Conservation (phyloP, 1,284 basidiomycete genomes). For the Neolentinus lepideus region DNA sequence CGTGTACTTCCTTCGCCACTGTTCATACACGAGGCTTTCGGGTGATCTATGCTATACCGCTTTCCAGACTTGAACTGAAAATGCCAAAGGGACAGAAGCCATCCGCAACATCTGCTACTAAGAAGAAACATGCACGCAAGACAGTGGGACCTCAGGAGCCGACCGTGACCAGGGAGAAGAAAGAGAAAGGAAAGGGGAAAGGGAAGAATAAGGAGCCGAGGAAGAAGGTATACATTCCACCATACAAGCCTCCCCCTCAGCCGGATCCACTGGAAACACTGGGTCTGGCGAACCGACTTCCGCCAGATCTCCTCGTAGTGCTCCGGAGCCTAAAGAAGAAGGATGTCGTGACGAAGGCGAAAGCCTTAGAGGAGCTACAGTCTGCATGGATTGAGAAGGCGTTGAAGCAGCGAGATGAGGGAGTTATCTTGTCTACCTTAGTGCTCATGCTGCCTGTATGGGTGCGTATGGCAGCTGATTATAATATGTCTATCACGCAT, state of each 20-base stretch:
- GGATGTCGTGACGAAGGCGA: slow-evolving; percentile 80
- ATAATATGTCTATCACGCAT: background rate
- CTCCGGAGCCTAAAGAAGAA: slow-evolving; percentile 86
- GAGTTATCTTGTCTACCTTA: slow-evolving; percentile 40
- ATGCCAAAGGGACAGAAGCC: slow-evolving; percentile 56
- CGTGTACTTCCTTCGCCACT: background rate
- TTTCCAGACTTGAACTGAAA: background rate
- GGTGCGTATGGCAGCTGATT: slow-evolving; percentile 45
- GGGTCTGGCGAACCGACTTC: slow-evolving; percentile 71
- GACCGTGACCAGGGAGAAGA: slow-evolving; percentile 35
- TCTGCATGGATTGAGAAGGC: slow-evolving; percentile 59
- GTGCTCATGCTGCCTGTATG: slow-evolving; percentile 78
- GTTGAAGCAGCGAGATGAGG: slow-evolving; percentile 30
- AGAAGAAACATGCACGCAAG: slow-evolving; percentile 80
- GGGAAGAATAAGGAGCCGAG: slow-evolving; percentile 62
- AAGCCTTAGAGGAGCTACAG: slow-evolving; percentile 83
- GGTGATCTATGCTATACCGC: background rate
- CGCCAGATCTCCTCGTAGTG: slow-evolving; percentile 81
- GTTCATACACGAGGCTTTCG: background rate
- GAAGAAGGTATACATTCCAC: slow-evolving; percentile 80
- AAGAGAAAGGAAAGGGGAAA: slow-evolving; percentile 36
- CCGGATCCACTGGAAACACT: slow-evolving; percentile 90
- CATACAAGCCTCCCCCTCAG: slow-evolving; percentile 78
- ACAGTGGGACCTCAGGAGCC: slow-evolving; percentile 26
- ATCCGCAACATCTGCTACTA: slow-evolving; percentile 73